Evolutionary conservation across 176 grass and related monocot genomes (phyloP).

Genomic region (Ampelocalamus luodianensis): DNA sequence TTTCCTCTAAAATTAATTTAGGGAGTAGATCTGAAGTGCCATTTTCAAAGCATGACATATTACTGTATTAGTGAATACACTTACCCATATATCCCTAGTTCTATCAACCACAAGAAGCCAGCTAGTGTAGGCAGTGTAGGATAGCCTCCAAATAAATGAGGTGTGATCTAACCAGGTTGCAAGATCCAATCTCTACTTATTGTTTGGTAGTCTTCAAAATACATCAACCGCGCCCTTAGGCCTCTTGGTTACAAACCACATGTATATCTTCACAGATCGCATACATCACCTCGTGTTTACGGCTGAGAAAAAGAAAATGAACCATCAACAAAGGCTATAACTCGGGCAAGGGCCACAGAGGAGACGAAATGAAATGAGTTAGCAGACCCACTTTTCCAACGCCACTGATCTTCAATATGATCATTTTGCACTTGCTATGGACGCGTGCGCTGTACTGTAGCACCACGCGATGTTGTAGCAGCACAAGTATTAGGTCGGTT

Average conservation of each 20-base stretch:
- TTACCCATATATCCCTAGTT: not conserved
- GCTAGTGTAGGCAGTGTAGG: not conserved
- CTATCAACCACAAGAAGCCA: conserved; percentile 19
- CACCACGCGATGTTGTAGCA: no score
- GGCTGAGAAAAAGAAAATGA: not conserved
- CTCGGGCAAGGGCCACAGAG: not conserved
- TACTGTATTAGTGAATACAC: not conserved
- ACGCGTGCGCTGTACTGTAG: no score
- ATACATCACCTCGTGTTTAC: conserved; percentile 5
- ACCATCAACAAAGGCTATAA: not conserved
- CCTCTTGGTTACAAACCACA: not conserved
- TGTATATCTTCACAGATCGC: not conserved
- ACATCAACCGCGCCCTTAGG: not conserved
- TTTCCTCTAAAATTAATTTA: no score
- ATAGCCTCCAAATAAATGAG: not conserved
- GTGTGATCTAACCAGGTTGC: not conserved
- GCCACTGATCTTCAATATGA: not conserved
- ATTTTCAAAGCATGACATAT: not conserved
- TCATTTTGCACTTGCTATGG: no score
- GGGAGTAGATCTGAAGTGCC: no score
- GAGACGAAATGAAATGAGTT: not conserved
- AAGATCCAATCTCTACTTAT: not conserved
- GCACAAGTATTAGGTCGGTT: no score
- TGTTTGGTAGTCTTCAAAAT: not conserved
- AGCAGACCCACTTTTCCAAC: not conserved